Evolutionary conservation across 495 filamentous ascomycete species (phyloP).

Genomic region (Darksidea phi): DNA sequence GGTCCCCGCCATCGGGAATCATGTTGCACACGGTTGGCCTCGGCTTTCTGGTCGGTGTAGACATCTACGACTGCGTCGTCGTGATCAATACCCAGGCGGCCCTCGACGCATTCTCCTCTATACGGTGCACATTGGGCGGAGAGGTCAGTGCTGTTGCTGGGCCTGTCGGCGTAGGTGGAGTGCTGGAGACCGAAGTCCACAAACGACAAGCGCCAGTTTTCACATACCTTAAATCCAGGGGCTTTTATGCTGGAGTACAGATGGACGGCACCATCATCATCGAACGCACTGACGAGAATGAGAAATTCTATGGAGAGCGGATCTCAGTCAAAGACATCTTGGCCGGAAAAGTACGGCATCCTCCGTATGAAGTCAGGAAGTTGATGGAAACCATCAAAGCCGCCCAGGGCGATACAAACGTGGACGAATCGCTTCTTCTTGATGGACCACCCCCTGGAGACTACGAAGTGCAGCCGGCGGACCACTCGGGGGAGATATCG

Average conservation of each 20-base stretch:
- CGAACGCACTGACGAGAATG: constrained; percentile 86
- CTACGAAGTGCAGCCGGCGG: constrained; percentile 55
- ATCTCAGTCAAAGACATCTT: constrained; percentile 78
- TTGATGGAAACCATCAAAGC: constrained; percentile 79
- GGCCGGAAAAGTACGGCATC: constrained; percentile 70
- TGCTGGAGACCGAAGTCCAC: constrained; percentile 71
- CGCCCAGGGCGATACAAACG: constrained; percentile 68
- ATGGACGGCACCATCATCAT: constrained; percentile 82
- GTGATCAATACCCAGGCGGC: constrained; percentile 83
- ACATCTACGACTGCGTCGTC: constrained; percentile 90
- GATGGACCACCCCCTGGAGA: constrained; percentile 72
- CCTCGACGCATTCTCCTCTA: constrained; percentile 73
- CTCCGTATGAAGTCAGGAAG: constrained; percentile 60
- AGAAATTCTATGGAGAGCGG: constrained; percentile 74
- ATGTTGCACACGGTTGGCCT: constrained; percentile 81
- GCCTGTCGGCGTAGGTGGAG: constrained; percentile 71
- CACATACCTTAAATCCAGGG: constrained; percentile 85
- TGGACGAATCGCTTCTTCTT: constrained; percentile 59
- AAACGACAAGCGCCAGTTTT: constrained; percentile 72
- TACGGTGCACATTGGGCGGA: constrained; percentile 73
- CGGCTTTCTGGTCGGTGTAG: constrained; percentile 85
- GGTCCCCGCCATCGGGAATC: constrained; percentile 86
- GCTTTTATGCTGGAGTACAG: constrained; percentile 77
- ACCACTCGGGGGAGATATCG: constrained; percentile 25
- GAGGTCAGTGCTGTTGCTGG: constrained; percentile 77